Conservation (phyloP, 2,329 filamentous ascomycete genomes). For the Catunica adiposa region DNA sequence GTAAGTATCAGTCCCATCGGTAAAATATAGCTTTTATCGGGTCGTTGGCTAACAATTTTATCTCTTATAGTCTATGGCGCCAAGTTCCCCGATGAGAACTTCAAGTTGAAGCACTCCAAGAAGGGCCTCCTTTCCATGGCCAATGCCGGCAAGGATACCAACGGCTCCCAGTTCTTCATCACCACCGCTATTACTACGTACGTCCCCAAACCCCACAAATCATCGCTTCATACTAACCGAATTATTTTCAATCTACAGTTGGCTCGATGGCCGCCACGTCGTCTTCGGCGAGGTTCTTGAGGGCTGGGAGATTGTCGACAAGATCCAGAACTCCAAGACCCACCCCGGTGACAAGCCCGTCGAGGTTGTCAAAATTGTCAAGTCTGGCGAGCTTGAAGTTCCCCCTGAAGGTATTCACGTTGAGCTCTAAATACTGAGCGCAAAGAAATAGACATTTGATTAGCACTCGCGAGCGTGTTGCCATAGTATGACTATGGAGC, state of each 20-base stretch:
- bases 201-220: constrained; percentile 18
- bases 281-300: constrained; percentile 82
- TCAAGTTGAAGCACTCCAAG: constrained; percentile 86
- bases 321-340: constrained; percentile 60
- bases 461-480: neutral
- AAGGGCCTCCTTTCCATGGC: constrained; percentile 72
- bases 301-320: constrained; percentile 64
- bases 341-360: constrained; percentile 49
- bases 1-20: constrained; percentile 31
- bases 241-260: constrained; percentile 28
- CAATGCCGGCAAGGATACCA: constrained; percentile 72
- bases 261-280: constrained; percentile 72
- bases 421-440: constrained; percentile 49
- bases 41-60: neutral
- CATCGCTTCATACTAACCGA: constrained; percentile 1
- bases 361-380: constrained; percentile 56
- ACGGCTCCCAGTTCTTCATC: constrained; percentile 83
- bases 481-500: too few species aligned
- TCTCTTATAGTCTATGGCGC: constrained; percentile 54
- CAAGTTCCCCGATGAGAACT: constrained; percentile 82
- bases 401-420: constrained; percentile 84
- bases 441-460: constrained; percentile 2
- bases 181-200: constrained; percentile 65
- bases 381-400: constrained; percentile 71
- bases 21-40: neutral